Conservation (phyloP, 2,329 filamentous ascomycete species). For the Paecilomyces dactylethromorphus region DNA sequence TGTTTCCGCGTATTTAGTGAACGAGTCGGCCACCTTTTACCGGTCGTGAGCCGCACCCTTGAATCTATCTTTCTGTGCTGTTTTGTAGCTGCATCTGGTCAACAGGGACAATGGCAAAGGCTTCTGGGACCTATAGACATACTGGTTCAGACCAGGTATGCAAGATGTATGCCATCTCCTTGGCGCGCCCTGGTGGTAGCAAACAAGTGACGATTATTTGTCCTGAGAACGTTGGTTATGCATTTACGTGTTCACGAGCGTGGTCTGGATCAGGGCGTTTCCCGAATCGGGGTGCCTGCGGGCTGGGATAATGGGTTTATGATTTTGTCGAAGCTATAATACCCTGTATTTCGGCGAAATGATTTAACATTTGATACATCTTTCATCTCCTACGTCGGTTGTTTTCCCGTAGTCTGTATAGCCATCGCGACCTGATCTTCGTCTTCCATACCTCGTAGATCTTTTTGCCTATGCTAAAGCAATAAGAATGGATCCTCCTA, state of each 20-base stretch:
- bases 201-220: neutral
- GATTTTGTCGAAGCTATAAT: neutral
- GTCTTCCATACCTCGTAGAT: neutral
- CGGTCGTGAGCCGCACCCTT: constrained; percentile 17
- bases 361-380: neutral
- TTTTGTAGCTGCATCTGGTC: neutral
- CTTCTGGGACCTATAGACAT: neutral
- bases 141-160: neutral
- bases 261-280: neutral
- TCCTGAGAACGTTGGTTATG: neutral
- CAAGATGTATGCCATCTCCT: neutral
- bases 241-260: neutral
- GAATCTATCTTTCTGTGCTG: neutral
- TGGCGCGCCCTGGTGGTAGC: neutral
- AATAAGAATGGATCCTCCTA: too few relatives aligned
- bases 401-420: neutral
- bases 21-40: constrained; percentile 37
- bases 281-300: neutral
- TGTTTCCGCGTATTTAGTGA: constrained; percentile 32
- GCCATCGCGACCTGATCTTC: neutral
- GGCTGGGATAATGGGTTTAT: neutral
- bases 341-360: neutral
- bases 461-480: neutral
- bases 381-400: neutral
- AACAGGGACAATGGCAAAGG: neutral